Conservation (phyloP, 345 rosid genomes). For the Linum tenue region DNA sequence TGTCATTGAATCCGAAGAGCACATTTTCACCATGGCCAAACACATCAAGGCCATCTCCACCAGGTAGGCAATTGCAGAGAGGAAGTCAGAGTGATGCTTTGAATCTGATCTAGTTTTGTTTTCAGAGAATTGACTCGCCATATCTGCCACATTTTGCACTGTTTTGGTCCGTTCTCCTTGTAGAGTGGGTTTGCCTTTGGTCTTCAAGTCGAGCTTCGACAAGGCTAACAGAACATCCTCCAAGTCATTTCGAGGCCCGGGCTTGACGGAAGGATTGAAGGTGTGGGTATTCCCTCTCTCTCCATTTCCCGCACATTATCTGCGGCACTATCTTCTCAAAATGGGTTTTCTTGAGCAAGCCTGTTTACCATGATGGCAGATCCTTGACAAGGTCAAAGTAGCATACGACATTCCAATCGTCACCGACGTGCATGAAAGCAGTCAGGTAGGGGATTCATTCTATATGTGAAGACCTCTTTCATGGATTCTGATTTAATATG, state of each 20-base stretch:
- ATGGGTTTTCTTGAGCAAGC: neutral
- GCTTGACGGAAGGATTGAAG: constrained; percentile 87
- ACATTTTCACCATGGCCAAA: constrained; percentile 65
- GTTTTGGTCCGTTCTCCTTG: constrained; percentile 3
- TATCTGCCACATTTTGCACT: too few species aligned
- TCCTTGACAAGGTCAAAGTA: constrained; percentile 89
- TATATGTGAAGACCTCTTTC: neutral
- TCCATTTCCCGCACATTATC: neutral
- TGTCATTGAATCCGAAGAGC: constrained; percentile 96
- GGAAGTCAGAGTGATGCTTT: too few species aligned
- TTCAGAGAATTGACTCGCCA: too few species aligned
- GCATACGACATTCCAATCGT: constrained; percentile 78
- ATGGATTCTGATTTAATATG: neutral
- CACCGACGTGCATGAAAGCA: constrained; percentile 87
- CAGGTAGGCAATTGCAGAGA: constrained; percentile 29
- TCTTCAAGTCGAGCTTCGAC: constrained; percentile 96
- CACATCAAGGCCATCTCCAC: constrained; percentile 54
- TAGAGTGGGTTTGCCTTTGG: constrained; percentile 78
- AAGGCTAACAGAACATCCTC: constrained; percentile 94
- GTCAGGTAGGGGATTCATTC: constrained; percentile 40
- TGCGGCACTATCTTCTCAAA: neutral
- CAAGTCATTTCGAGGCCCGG: constrained; percentile 92
- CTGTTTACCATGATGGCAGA: constrained; percentile 37
- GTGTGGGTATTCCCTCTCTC: constrained; percentile 20
- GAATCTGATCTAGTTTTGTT: too few species aligned